These are phyloP conservation scores for Afroboletus lepidellus DNA, from an alignment of 1,284 basidiomycete genomes.

Conservation along the genomic window DNA sequence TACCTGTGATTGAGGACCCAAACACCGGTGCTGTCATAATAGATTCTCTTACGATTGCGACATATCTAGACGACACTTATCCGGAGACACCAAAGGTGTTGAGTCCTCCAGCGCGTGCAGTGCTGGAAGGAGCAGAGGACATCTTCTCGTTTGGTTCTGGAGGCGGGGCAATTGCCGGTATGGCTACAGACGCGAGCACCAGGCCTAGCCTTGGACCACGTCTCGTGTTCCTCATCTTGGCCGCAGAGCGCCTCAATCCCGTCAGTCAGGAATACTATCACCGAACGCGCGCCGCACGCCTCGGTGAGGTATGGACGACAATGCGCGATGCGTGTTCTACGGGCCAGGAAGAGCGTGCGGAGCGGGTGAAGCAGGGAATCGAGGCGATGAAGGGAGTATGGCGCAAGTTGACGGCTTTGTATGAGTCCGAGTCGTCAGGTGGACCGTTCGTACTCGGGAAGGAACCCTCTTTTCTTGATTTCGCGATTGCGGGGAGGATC, in stretches of 20 bases:
- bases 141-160: conserved; percentile 9
- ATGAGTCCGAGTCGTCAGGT: background rate
- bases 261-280: conserved; percentile 23
- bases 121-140: background rate
- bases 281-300: conserved; percentile 8
- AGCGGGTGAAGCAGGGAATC: conserved; percentile 10
- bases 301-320: conserved; percentile 20
- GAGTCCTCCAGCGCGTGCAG: background rate
- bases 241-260: conserved; percentile 20
- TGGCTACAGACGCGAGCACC: background rate
- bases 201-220: background rate
- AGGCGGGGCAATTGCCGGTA: background rate
- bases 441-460: conserved; percentile 20
- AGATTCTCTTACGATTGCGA: conserved; percentile 39
- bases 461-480: conserved; percentile 24
- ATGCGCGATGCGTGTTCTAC: conserved; percentile 7
- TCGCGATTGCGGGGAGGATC: conserved; percentile 20
- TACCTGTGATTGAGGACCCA: conserved; percentile 36
- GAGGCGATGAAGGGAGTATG: conserved; percentile 7
- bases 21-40: conserved; percentile 31
- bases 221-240: conserved; percentile 19
- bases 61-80: conserved; percentile 46
- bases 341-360: conserved; percentile 7
- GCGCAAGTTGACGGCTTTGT: conserved; percentile 10
- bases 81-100: conserved; percentile 34